A percentile compares a stretch with the other conserved stretches of the same genome.
These are phyloP conservation scores for Aurantiochytrium sp. DNA, from an alignment of 108 stramenopile genomes.

Conservation along the genomic window DNA sequence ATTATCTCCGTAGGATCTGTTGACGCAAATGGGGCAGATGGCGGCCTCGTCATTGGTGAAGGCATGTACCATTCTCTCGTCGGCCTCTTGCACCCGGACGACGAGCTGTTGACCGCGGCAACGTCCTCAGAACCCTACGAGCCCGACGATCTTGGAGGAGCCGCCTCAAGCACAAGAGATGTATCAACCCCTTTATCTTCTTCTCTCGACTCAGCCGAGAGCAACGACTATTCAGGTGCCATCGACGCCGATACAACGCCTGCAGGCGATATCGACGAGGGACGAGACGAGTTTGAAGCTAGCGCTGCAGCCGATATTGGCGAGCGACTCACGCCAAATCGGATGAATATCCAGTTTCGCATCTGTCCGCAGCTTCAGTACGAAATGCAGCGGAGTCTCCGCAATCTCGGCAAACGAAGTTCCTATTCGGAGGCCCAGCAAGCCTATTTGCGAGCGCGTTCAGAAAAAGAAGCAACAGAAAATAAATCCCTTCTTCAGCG, in stretches of 20 bases:
- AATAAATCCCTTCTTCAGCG: neutral
- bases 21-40: neutral
- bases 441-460: neutral
- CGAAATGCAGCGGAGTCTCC: neutral
- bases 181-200: too few species aligned
- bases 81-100: neutral
- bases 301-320: neutral
- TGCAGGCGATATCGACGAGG: neutral
- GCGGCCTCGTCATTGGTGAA: neutral
- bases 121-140: neutral
- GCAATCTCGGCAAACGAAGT: neutral
- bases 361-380: constrained; percentile 2
- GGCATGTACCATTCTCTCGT: neutral
- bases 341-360: neutral
- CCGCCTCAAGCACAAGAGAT: neutral
- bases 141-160: neutral
- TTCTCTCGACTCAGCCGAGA: too few species aligned
- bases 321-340: neutral
- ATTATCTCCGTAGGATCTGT: neutral
- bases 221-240: neutral
- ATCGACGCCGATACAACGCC: neutral
- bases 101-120: neutral
- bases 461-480: neutral
- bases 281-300: neutral
- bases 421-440: neutral